Conservation (phyloP, 805 yeast species). For the Huiozyma naganishii region DNA sequence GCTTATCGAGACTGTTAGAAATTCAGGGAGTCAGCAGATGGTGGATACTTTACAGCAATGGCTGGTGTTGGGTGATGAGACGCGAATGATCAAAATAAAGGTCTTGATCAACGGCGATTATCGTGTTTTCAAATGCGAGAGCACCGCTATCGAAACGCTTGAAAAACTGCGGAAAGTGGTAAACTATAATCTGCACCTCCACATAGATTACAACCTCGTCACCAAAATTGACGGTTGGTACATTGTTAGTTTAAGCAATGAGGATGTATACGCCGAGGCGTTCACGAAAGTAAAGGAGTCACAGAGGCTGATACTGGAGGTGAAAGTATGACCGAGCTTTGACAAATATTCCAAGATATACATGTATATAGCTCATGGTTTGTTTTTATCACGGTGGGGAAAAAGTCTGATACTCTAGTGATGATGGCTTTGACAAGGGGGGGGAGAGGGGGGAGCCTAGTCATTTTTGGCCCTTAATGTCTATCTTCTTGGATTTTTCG, state of each 20-base stretch:
- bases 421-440: not conserved
- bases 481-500: slow-evolving; percentile 46
- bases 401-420: too few relatives aligned
- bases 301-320: slow-evolving; percentile 8
- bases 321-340: not conserved
- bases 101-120: slow-evolving; percentile 13
- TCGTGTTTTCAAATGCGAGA: slow-evolving; percentile 12
- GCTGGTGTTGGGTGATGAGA: slow-evolving; percentile 1
- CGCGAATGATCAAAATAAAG: slow-evolving; percentile 10
- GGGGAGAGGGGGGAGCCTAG: not conserved
- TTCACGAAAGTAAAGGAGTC: slow-evolving; percentile 5
- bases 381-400: too few relatives aligned
- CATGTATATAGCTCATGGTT: too few relatives aligned
- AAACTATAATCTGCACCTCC: not conserved
- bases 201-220: slow-evolving; percentile 1
- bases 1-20: not conserved
- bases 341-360: too few relatives aligned
- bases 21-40: not conserved
- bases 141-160: slow-evolving; percentile 7
- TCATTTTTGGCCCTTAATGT: slow-evolving; percentile 72
- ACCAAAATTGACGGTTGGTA: slow-evolving; percentile 15
- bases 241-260: slow-evolving; percentile 10
- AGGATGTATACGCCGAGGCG: slow-evolving; percentile 8
- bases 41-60: slow-evolving; percentile 5
- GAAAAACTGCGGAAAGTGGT: slow-evolving; percentile 5